Conservation (phyloP, 495 filamentous ascomycete genomes). For the Cudoniella acicularis region DNA sequence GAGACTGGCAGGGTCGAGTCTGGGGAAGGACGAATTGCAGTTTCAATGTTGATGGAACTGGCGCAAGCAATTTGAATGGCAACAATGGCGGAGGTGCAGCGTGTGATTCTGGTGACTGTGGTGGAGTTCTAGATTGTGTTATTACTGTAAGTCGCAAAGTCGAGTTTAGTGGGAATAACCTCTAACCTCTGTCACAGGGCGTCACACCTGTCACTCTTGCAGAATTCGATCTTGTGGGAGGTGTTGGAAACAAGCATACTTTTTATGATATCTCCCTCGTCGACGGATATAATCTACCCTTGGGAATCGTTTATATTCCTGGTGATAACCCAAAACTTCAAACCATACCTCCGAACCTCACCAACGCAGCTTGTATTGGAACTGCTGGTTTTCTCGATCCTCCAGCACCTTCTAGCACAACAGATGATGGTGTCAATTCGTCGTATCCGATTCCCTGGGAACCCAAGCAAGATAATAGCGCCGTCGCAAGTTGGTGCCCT, state of each 20-base stretch:
- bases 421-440: constrained; percentile 45
- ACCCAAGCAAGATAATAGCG: constrained; percentile 38
- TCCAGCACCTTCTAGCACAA: constrained; percentile 29
- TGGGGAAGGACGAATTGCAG: constrained; percentile 84
- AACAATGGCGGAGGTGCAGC: constrained; percentile 44
- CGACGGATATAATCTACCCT: constrained; percentile 77
- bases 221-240: constrained; percentile 67
- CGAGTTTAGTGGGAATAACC: background rate
- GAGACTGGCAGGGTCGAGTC: constrained; percentile 73
- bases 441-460: constrained; percentile 64
- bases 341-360: constrained; percentile 67
- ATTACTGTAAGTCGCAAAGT: constrained; percentile 48
- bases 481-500: constrained; percentile 68
- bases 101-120: constrained; percentile 74
- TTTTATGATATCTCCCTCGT: constrained; percentile 85
- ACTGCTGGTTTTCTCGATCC: constrained; percentile 51
- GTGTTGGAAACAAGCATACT: constrained; percentile 52
- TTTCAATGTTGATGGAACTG: constrained; percentile 56
- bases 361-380: constrained; percentile 67
- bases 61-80: constrained; percentile 34
- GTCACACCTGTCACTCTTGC: constrained; percentile 65
- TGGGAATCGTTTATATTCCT: constrained; percentile 61
- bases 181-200: constrained; percentile 41
- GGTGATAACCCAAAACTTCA: constrained; percentile 46
- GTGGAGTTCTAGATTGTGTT: constrained; percentile 59